Conservation (phyloP, 2,329 filamentous ascomycete species). For the Beauveria brongniartii region DNA sequence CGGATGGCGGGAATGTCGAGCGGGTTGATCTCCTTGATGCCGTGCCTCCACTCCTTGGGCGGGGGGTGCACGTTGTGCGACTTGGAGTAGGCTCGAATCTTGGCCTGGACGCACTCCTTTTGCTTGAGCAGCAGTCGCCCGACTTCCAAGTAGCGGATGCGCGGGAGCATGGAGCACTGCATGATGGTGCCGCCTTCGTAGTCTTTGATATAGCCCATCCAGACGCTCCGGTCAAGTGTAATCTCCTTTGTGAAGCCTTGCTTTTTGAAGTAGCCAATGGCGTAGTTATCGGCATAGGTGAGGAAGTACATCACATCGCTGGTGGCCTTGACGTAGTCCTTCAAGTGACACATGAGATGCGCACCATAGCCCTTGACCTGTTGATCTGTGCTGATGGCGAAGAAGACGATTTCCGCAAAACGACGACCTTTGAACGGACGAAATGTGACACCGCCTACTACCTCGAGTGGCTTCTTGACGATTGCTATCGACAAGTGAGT, state of each 20-base stretch:
- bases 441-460: conserved; percentile 96
- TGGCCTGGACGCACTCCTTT: conserved; percentile 89
- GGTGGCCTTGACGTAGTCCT: conserved; percentile 96
- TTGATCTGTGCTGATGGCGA: conserved; percentile 93
- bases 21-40: conserved; percentile 69
- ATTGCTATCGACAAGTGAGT: conserved; percentile 96
- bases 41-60: conserved; percentile 77
- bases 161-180: conserved; percentile 97
- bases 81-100: conserved; percentile 85
- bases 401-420: conserved; percentile 98
- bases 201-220: conserved; percentile 99
- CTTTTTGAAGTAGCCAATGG: conserved; percentile 98
- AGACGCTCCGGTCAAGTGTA: conserved; percentile 77
- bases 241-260: conserved; percentile 99
- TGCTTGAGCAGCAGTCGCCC: conserved; percentile 95
- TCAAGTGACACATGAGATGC: conserved; percentile 95
- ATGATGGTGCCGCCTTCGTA: conserved; percentile 99
- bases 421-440: conserved; percentile 84
- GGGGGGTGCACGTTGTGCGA: conserved; percentile 81
- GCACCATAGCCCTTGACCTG: conserved; percentile 98
- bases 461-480: conserved; percentile 90
- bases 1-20: conserved; percentile 82
- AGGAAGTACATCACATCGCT: conserved; percentile 97
- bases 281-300: conserved; percentile 97
- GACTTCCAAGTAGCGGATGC: conserved; percentile 86